These are phyloP conservation scores for Pichia sp. DNA, from an alignment of 1,139 yeast species.

Conservation along the genomic window DNA sequence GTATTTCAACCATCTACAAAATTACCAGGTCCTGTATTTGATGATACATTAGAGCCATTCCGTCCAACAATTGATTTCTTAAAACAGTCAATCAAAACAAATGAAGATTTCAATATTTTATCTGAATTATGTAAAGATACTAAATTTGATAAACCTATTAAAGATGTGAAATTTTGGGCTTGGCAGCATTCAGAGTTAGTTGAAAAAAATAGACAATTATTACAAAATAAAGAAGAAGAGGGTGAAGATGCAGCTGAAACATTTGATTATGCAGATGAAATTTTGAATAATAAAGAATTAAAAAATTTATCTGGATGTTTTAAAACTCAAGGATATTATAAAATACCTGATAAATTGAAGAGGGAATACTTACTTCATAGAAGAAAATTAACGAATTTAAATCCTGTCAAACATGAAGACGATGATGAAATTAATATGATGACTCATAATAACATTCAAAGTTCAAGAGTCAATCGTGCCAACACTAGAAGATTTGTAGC, in stretches of 20 bases:
- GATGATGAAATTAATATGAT: conserved; percentile 37
- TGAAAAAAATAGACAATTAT: conserved; percentile 24
- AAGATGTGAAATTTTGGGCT: conserved; percentile 55
- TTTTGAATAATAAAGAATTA: conserved; percentile 19
- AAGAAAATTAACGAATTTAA: conserved; percentile 48
- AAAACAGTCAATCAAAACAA: conserved; percentile 57
- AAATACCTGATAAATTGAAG: conserved; percentile 69
- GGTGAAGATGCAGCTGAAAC: conserved; percentile 16
- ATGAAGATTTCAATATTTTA: conserved; percentile 61
- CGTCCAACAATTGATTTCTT: conserved; percentile 42
- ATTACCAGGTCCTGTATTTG: conserved; percentile 47
- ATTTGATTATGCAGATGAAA: conserved; percentile 23
- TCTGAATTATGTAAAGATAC: conserved; percentile 38
- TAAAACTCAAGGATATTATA: conserved; percentile 67
- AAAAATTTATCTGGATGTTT: conserved; percentile 53
- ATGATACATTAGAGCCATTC: conserved; percentile 34
- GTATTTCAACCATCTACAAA: conserved; percentile 42
- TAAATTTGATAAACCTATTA: conserved; percentile 27
- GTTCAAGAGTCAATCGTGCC: conserved; percentile 84
- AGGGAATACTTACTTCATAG: conserved; percentile 76
- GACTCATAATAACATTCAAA: conserved; percentile 36
- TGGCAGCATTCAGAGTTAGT: conserved; percentile 50
- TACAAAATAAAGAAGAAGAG: conserved; percentile 30
- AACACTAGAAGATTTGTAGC: conserved; percentile 87
- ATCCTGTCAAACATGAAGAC: conserved; percentile 52